Conservation (phyloP, 352 stramenopile genomes). For the Pythium phragmitis region DNA sequence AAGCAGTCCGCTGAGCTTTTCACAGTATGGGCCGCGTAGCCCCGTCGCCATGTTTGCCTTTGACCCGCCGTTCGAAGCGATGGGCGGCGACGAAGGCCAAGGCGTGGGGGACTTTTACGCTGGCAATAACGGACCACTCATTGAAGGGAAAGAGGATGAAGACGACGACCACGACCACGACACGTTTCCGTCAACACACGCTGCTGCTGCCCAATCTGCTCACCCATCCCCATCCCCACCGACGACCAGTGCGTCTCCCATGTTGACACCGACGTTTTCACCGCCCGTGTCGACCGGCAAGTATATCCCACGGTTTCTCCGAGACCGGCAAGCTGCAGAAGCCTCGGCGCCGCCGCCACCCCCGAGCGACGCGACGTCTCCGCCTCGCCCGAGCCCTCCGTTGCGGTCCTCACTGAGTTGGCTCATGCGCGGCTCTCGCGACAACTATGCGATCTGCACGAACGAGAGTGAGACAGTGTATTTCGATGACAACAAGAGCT, state of each 20-base stretch:
- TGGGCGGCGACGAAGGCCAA: slow-evolving; percentile 25
- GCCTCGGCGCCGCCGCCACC: slow-evolving; percentile 42
- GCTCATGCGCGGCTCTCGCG: slow-evolving; percentile 47
- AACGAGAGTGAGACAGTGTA: slow-evolving; percentile 60
- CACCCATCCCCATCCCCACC: neutral
- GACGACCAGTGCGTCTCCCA: slow-evolving; percentile 28
- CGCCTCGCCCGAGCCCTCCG: slow-evolving; percentile 39
- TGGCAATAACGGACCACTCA: slow-evolving; percentile 23
- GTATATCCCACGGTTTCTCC: slow-evolving; percentile 73
- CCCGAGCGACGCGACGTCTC: slow-evolving; percentile 30
- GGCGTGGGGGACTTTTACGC: slow-evolving; percentile 15
- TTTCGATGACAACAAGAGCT: slow-evolving; percentile 67
- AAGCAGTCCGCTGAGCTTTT: slow-evolving; percentile 60
- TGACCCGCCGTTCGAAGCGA: slow-evolving; percentile 63
- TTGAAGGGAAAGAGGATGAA: slow-evolving; percentile 33
- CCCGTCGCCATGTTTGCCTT: slow-evolving; percentile 66
- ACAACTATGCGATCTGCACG: slow-evolving; percentile 33
- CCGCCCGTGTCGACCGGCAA: slow-evolving; percentile 58
- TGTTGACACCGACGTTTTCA: slow-evolving; percentile 53
- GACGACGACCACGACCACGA: slow-evolving; percentile 20
- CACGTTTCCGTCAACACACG: neutral
- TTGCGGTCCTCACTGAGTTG: slow-evolving; percentile 27
- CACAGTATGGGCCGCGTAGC: slow-evolving; percentile 61
- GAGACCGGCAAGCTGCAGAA: slow-evolving; percentile 56
- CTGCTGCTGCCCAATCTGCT: neutral